Evolutionary conservation across 1,139 yeast genomes (phyloP), one percentile per base, ranked within the genome.

Genomic region (Scheffersomyces cryptocercus): DNA sequence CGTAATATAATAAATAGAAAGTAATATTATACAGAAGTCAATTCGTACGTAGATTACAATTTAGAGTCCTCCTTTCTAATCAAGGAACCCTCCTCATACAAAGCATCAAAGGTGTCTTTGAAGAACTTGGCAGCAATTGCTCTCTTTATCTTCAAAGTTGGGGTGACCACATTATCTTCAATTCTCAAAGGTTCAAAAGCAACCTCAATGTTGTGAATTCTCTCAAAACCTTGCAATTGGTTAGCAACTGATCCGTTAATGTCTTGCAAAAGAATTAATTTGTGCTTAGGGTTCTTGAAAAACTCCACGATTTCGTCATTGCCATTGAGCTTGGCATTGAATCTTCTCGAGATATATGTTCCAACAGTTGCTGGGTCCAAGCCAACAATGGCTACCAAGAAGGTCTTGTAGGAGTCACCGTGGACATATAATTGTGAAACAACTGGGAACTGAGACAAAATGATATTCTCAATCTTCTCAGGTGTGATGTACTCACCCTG

Each of bases 401-500:
- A 55, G 30, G 47, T 45, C 37, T 46, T 32, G 37, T 40, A 40
- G 14, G 57, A 46, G 39, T 51, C 53, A 11, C 57, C 57, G 28
- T 53, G 79, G n/a, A 81, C 79, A 58, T 75, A 85, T 13, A 81
- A 58, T 59, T 85, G 90, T 8, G 78, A 64, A 24, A 79, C 56
- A 16, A 77, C 59, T 5, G 85, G 75, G 50, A 79, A 75, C 12
- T 69, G 63, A 3, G 86, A 73, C 37, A 83, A 66, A 56, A 85
- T 85, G 20, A 69, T 67, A 56, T 82, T 84, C 58, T 86, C 95
- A 49, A 86, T 81, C 61, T 80, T 82, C 59, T 86, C 95, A 3
- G 93, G 91, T 2, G 90, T 84, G 43, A 86, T 80, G 61, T 86
- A 86, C 62, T 86, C 95, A 47, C 95, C 95, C 63, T 86, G 95